These are phyloP conservation scores for Amphirosellinia nigrospora DNA, from an alignment of 495 filamentous ascomycete species.

Conservation along the genomic window DNA sequence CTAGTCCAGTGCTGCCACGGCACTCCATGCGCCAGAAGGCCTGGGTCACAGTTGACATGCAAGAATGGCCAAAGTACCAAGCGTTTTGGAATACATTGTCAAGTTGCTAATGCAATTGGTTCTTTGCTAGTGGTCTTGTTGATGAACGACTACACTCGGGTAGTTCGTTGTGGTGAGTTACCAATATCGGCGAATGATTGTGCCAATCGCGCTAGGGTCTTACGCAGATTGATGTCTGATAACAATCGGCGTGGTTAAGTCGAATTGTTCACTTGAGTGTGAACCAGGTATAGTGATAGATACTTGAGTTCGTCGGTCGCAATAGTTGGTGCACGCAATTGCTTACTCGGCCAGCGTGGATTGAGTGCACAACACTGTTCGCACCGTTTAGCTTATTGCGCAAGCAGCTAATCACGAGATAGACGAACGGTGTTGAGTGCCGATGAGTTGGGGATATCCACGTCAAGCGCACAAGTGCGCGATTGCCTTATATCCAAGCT, in stretches of 20 bases:
- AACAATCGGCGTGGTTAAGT: neutral
- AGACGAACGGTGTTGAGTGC: conserved; percentile 17
- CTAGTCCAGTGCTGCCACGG: conserved; percentile 66
- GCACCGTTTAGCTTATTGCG: conserved; percentile 12
- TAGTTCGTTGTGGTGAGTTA: neutral
- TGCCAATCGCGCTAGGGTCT: neutral
- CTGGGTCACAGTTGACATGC: conserved; percentile 43
- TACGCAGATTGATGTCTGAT: neutral
- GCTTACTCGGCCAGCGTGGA: neutral
- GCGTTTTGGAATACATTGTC: conserved; percentile 40
- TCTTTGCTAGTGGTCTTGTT: neutral
- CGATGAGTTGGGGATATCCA: conserved; percentile 14
- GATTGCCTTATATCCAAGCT: conserved; percentile 23
- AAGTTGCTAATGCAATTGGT: neutral
- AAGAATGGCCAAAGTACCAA: conserved; percentile 40
- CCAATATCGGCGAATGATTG: neutral
- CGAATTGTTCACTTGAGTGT: too few species aligned
- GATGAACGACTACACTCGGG: too few species aligned
- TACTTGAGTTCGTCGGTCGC: neutral
- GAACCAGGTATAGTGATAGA: neutral
- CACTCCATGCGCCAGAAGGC: conserved; percentile 94
- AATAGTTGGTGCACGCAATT: neutral
- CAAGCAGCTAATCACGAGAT: neutral
- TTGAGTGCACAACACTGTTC: neutral
- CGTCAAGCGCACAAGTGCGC: neutral